Base-by-base conservation (phyloP, 176 grass and related monocot species). In the Oryza brachyantha region DNA sequence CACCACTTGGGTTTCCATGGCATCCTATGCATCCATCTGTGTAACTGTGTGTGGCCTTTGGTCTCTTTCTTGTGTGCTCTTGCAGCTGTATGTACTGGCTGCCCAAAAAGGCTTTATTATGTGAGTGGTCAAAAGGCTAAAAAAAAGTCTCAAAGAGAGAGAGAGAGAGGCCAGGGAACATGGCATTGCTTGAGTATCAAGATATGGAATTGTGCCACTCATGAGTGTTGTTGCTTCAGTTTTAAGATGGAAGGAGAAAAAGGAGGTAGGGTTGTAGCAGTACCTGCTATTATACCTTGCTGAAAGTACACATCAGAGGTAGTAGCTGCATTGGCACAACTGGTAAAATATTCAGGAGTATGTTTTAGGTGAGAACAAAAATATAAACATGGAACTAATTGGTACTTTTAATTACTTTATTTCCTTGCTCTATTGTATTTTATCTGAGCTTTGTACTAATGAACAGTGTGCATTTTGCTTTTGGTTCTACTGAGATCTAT, bases 181-280 rank as follows among this genome's bases (percentile, higher is more conserved):
- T 83, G 60, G 72, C 61, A 9, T 84, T 84, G 86, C 86, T 88
- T 88, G 62, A 79, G 81, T 75, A 79, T 75, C 86, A 84, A 75
- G 86, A 69, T 74, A 72, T 76, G 54, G 63, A 75, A 61, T 22
- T 78, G 58, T 72, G 83, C 74, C 82, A 38, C 82, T 84, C 79
- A 87, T 77, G 45, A 72, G 79, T 72, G 73, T 36, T 32, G 31
- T 55, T 72, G 60, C 75, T 71, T 87, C 85, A 66, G 26, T 26
- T 21, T 41, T 13, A 83, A 72, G 65, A 71, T 13, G 32, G 0
- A 17, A 50, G 26, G 12, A 11, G 22, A 37, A 22, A 61, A 70
- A 14, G 65, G 27, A n/a, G n/a, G n/a, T n/a, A n/a, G n/a, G n/a
- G n/a, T n/a, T n/a, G n/a, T 9, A 10, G 0, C 62, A n/a, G 29